These are phyloP conservation scores for Dryas integrifolia DNA, from an alignment of 331 rosid genomes.

Conservation along the genomic window DNA sequence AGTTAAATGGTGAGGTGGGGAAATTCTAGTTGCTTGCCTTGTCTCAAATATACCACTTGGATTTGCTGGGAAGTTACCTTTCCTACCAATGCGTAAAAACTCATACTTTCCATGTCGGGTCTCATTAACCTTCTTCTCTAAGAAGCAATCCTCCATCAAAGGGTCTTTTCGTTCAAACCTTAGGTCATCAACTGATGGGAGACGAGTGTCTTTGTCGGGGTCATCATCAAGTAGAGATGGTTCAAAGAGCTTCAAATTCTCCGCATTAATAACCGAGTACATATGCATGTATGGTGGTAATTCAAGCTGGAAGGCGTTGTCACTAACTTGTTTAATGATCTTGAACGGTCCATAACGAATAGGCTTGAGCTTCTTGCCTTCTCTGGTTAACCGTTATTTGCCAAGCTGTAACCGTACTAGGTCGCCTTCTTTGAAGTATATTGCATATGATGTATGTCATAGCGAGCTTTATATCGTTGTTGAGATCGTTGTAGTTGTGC, in stretches of 20 bases:
- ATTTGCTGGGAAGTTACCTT: background rate
- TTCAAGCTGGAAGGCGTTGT: background rate
- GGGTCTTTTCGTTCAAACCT: slow-evolving; percentile 2
- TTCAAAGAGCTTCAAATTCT: background rate
- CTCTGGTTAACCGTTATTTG: background rate
- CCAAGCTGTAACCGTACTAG: slow-evolving; percentile 3
- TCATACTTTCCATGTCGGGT: background rate
- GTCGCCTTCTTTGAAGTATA: background rate
- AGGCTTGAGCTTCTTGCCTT: background rate
- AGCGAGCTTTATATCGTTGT: background rate
- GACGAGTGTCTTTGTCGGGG: background rate
- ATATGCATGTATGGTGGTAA: background rate
- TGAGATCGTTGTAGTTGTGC: background rate
- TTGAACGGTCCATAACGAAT: background rate
- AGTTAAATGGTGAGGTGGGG: background rate
- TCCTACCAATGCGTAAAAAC: background rate
- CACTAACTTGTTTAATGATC: background rate
- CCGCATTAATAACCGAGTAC: background rate
- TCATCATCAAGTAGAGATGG: slow-evolving; percentile 13
- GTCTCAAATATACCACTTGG: background rate
- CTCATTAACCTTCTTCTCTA: background rate
- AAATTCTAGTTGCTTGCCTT: background rate
- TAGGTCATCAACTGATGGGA: background rate
- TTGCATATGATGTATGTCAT: background rate
- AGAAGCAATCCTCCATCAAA: background rate